Evolutionary conservation across 148 eudicot species (phyloP), one percentile per base, ranked within the genome.

Genomic region (Suaeda aralocaspica): DNA sequence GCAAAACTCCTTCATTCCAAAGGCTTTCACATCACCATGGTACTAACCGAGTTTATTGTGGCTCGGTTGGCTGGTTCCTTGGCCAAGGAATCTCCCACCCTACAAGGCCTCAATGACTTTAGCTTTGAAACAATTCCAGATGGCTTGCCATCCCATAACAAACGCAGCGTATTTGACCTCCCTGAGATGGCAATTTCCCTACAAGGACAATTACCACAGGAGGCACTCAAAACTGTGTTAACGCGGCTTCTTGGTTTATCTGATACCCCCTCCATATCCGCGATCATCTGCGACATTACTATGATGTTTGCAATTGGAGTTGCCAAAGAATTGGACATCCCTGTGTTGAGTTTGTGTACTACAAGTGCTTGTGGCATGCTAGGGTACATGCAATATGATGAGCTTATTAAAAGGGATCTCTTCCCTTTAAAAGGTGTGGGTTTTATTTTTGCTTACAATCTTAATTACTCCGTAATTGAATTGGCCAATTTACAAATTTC

Each of bases 361-460:
- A 24, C 82, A 3, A 79, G 82, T 62, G 77, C 76, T 64, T 79
- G 82, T 66, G 80, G 82, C 10, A 59, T 72, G 73, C 48, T 79
- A 48, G 64, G 74, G 15, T 79, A 72, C 34, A n/a, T 39, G 24
- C 72, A 73, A 25, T 73, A 19, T 41, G 71, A 59, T 0, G 28
- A 36, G 3, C 82, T 82, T 22, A 4, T 70, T 12, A 50, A 76
- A 46, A 74, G 82, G 3, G 26, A 79, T 6, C 42, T 60, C 22
- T 18, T 61, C 6, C 85, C 82, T 0, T 76, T 82, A 2, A 69
- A 74, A 79, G 85, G 85, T 82, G n/a, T n/a, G n/a, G n/a, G n/a
- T n/a, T n/a, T n/a, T n/a, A n/a, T n/a, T n/a, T 24, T n/a, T n/a
- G n/a, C n/a, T n/a, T n/a, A n/a, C n/a, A n/a, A n/a, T n/a, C n/a